phyloP scores from a whole-genome alignment of 495 filamentous ascomycete species.

The Neurospora terricola region DNA sequence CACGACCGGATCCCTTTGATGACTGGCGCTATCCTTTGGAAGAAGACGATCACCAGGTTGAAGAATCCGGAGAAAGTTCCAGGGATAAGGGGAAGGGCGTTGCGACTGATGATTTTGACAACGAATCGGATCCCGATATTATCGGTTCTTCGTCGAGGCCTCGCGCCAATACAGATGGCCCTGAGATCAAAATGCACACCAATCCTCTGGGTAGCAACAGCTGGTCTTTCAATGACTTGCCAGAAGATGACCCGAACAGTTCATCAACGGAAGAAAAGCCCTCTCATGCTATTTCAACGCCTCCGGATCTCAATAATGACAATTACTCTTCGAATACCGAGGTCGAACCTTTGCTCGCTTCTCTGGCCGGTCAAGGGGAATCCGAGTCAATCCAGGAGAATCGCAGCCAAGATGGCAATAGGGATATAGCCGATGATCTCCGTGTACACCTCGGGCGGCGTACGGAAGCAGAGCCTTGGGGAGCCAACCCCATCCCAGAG shows the following conservation, averaged over 20 bases:
- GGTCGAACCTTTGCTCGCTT: not conserved
- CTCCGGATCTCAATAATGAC: not conserved
- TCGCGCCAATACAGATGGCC: constrained; percentile 40
- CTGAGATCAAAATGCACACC: constrained; percentile 18
- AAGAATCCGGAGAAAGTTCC: not conserved
- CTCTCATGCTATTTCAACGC: not conserved
- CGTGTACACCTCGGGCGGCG: not conserved
- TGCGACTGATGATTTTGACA: not conserved
- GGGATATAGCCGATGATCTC: not conserved
- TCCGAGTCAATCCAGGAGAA: not conserved
- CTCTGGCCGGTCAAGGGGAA: not conserved
- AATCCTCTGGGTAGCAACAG: constrained; percentile 40
- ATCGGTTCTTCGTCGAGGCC: constrained; percentile 10
- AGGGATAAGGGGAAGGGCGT: constrained; percentile 8
- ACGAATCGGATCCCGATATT: constrained; percentile 3
- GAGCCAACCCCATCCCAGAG: not conserved
- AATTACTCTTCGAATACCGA: not conserved
- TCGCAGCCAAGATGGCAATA: not conserved
- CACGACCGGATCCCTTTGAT: not conserved
- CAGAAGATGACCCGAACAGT: constrained; percentile 2
- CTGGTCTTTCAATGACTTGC: constrained; percentile 34
- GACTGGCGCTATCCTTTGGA: not conserved
- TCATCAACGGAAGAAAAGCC: not conserved
- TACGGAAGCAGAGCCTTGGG: not conserved
- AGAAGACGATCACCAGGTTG: not conserved